Base-by-base conservation (phyloP, 1,284 basidiomycete species). In the Termitomyces sp. region DNA sequence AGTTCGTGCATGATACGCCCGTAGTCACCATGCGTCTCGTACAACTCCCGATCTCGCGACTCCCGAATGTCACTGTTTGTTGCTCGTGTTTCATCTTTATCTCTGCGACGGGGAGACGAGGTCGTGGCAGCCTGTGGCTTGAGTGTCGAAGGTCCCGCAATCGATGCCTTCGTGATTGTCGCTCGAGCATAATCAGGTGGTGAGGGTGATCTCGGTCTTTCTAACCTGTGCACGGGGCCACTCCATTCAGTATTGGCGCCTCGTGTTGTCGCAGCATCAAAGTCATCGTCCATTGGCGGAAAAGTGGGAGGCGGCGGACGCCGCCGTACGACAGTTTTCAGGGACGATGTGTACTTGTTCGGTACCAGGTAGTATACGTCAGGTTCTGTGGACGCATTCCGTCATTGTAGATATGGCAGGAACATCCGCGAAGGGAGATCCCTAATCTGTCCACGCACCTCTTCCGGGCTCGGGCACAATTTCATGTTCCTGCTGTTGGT, bases 1-100 rank as follows among this genome's bases (percentile, higher is more conserved):
- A 79, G 71, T 60, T 77, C 78, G 34, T 70, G 68, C 60, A 77
- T 72, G 58, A 77, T 78, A 49, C 68, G 67, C 40, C 60, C 61
- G 42, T 69, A 69, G 54, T 75, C 69, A 46, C 72, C 69, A 51
- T 68, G 68, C 21, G 63, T 41, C 28, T 70, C 64, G 52, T 57
- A 49, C 19, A 49, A 51, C 28, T 55, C 43, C 14, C 50, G 24
- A 16, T 38, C 33, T 19, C 33, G 21, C n/a, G 40, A 28, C 11
- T 46, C 51, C 5, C 38, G 33, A 31, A 44, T 51, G 13, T 38
- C 49, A 6, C 10, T n/a, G 13, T 9, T 42, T 3, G 8, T 3
- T 6, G n/a, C 19, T n/a, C 38, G 38, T 35, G 35, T 10, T 13
- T 50, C 18, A n/a, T 46, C 30, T 11, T 16, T 35, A 16, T 38